Evolutionary conservation across 176 grass and related monocot genomes (phyloP), one percentile per base, ranked within the genome.

Genomic region (Saccharum spontaneum): DNA sequence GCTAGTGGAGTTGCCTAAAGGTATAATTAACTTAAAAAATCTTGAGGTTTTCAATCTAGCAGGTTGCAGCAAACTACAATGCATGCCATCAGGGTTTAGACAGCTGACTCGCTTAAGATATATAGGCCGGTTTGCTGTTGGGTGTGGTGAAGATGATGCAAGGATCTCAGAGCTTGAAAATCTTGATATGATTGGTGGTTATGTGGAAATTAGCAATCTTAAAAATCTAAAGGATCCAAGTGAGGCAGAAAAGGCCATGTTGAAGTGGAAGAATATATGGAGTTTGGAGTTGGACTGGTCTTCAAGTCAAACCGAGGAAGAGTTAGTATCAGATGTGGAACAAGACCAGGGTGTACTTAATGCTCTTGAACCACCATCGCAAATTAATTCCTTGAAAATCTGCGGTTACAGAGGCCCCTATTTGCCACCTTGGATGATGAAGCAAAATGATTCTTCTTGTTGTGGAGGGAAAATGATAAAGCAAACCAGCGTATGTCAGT

Each of bases 401-500:
- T 8, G 34, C 1, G 10, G 75, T 26, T 59, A 61, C n/a, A 8
- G 54, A 59, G 65, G 70, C 2, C 0, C 10, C 2, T 3, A 0
- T 26, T 75, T 73, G 18, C 52, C 82, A 45, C 0, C 0, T 1
- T 84, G 82, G 82, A 46, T 84, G 52, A 11, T 0, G 8, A 2
- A 41, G 3, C 28, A 7, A 40, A 41, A 23, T 61, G 49, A 37
- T 2, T 77, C 33, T 71, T 43, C 68, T 34, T 75, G 1, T 3
- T 6, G 23, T 44, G 11, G 1, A 2, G 23, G 24, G 0, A 31
- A 1, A 30, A 0, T 49, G 7, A 4, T 49, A 0, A 48, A 31
- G 9, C 5, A 13, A 0, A 5, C 30, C 4, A 37, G 4, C 0
- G 0, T 50, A 22, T 8, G 9, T 10, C 33, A 4, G 1, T 39